Conservation (phyloP, 306 rosid species). For the Ziziphus jujuba region DNA sequence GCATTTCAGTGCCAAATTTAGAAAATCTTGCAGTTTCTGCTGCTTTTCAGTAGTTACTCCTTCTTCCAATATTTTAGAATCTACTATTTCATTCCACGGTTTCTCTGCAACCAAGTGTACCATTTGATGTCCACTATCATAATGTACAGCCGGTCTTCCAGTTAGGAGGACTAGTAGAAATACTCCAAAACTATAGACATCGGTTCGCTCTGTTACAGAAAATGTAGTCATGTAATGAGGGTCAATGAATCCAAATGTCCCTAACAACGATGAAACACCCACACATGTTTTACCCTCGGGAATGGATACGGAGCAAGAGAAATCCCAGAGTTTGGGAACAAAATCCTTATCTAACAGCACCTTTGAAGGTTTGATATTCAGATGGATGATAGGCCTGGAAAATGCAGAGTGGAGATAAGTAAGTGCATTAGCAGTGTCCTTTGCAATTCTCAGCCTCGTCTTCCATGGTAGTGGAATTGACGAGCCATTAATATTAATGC, state of each 20-base stretch:
- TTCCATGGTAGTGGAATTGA: no score
- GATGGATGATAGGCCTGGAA: not conserved
- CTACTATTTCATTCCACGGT: not conserved
- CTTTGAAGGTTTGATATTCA: not conserved
- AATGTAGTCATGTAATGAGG: no score
- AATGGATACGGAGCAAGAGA: not conserved
- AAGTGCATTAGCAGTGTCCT: constrained; percentile 10
- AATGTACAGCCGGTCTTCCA: not conserved
- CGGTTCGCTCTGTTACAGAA: not conserved
- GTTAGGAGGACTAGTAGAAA: not conserved
- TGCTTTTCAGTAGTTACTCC: not conserved
- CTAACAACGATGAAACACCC: not conserved
- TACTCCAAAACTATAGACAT: constrained; percentile 1
- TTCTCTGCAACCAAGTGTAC: not conserved
- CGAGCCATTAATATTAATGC: no score
- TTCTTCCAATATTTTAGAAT: not conserved
- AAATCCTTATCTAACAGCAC: constrained; percentile 4
- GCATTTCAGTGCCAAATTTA: not conserved
- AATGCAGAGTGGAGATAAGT: constrained; percentile 1
- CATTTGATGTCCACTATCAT: no score
- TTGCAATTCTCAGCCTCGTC: not conserved
- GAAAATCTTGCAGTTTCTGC: not conserved
- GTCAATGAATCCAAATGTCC: not conserved
- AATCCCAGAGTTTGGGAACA: constrained; percentile 2
- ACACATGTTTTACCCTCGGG: not conserved